phyloP scores from a whole-genome alignment of 257 asterid species.

The Nicotiana tomentosiformis region DNA sequence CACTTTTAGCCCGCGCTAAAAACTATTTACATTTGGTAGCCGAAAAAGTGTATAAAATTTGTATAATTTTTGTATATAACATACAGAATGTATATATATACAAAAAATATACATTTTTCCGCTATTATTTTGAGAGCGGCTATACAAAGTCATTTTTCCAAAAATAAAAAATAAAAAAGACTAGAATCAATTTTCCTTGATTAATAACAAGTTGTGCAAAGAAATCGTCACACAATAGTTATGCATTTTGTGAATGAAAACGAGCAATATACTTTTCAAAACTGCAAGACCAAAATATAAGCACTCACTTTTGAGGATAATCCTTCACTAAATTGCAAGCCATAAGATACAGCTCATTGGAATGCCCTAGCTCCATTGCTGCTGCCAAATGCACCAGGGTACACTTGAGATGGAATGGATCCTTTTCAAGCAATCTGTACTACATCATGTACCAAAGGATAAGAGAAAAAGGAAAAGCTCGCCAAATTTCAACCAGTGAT shows the following conservation, averaged over 20 bases:
- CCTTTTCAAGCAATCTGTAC: slow-evolving; percentile 96
- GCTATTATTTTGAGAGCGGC: no score
- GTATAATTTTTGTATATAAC: no score
- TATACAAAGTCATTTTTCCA: no score
- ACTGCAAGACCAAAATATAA: neutral
- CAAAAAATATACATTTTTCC: no score
- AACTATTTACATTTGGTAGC: no score
- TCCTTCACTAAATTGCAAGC: slow-evolving; percentile 98
- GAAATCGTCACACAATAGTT: neutral
- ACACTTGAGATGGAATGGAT: slow-evolving; percentile 92
- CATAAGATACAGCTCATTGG: slow-evolving; percentile 96
- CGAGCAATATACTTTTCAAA: neutral
- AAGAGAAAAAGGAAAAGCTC: neutral
- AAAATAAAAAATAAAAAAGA: neutral
- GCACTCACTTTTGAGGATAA: slow-evolving; percentile 92
- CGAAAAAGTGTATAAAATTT: no score
- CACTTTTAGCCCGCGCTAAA: no score
- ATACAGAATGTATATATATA: no score
- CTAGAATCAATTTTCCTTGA: neutral
- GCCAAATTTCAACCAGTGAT: neutral
- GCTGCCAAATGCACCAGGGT: slow-evolving; percentile 96
- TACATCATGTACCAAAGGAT: slow-evolving; percentile 20
- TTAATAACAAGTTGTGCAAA: neutral
- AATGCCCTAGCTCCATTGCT: slow-evolving; percentile 97
- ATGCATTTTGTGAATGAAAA: neutral